A percentile compares a stretch with the other conserved stretches of the same genome.
Evolutionary conservation across 306 rosid species (phyloP).

Genomic region (Sindora glabra): DNA sequence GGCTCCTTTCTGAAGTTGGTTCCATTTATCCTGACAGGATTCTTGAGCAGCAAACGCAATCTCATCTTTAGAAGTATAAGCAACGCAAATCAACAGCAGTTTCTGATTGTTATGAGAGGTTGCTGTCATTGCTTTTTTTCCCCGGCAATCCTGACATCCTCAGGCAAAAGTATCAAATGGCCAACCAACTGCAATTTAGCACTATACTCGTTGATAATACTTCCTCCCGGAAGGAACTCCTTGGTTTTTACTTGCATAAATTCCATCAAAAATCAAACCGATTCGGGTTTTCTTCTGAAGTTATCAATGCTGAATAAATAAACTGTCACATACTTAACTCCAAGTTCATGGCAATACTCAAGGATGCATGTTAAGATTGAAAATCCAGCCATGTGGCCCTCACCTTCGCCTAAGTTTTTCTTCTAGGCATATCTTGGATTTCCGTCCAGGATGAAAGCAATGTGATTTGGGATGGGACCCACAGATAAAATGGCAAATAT

Average conservation of each 20-base stretch:
- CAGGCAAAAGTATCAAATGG: constrained; percentile 26
- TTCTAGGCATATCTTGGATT: constrained; percentile 27
- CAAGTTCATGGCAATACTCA: constrained; percentile 27
- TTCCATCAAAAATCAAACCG: constrained; percentile 35
- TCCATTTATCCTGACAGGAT: constrained; percentile 30
- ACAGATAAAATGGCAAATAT: constrained; percentile 18
- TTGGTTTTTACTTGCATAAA: constrained; percentile 34
- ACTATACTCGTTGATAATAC: constrained; percentile 22
- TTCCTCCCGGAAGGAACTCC: constrained; percentile 20
- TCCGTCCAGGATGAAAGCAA: constrained; percentile 42
- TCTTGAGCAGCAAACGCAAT: constrained; percentile 33
- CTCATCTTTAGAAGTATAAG: constrained; percentile 38
- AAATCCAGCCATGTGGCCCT: constrained; percentile 26
- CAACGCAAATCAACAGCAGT: constrained; percentile 34
- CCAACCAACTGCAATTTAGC: constrained; percentile 29
- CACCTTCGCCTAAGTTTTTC: constrained; percentile 15
- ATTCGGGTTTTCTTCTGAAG: constrained; percentile 28
- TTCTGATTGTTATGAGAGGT: constrained; percentile 25
- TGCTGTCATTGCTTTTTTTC: constrained; percentile 34
- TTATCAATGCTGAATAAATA: constrained; percentile 38
- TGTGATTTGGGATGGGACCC: constrained; percentile 26
- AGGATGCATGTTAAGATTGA: constrained; percentile 24
- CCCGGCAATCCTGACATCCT: constrained; percentile 27
- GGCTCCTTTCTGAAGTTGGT: too few species aligned
- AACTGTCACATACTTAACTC: constrained; percentile 28